These are phyloP conservation scores for Aspergillus sp. DNA, from an alignment of 2,329 filamentous ascomycete species.

Conservation along the genomic window DNA sequence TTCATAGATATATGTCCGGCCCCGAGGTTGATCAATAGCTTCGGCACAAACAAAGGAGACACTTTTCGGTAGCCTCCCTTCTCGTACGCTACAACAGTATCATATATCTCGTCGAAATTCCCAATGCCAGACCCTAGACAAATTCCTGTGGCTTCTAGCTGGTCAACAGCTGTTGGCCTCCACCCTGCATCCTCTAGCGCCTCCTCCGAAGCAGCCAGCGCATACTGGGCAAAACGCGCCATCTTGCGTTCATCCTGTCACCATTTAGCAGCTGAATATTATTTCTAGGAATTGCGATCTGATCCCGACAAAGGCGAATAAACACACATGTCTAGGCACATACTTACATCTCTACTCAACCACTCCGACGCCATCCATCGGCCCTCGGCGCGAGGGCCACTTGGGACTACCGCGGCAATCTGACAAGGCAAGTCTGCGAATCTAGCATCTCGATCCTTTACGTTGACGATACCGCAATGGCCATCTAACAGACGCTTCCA, in stretches of 20 bases:
- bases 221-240: conserved; percentile 91
- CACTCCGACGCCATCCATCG: conserved; percentile 46
- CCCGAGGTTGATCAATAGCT: conserved; percentile 89
- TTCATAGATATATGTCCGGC: conserved; percentile 94
- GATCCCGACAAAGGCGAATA: not conserved
- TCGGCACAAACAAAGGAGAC: conserved; percentile 89
- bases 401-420: conserved; percentile 79
- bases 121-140: conserved; percentile 95
- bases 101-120: conserved; percentile 86
- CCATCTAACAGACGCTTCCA: conserved; percentile 81
- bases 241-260: conserved; percentile 69
- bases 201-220: conserved; percentile 81
- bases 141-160: conserved; percentile 78
- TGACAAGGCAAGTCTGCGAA: conserved; percentile 79
- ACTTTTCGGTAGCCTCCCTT: conserved; percentile 84
- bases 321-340: not conserved
- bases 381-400: conserved; percentile 47
- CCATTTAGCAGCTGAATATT: not conserved
- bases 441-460: conserved; percentile 59
- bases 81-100: conserved; percentile 74
- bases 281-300: not conserved
- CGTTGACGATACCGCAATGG: conserved; percentile 76
- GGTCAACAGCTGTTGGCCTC: conserved; percentile 59
- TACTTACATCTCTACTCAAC: conserved; percentile 42
- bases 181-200: conserved; percentile 81